Conservation (phyloP, 176 grass and related monocot genomes). For the Cenchrus purpureus region DNA sequence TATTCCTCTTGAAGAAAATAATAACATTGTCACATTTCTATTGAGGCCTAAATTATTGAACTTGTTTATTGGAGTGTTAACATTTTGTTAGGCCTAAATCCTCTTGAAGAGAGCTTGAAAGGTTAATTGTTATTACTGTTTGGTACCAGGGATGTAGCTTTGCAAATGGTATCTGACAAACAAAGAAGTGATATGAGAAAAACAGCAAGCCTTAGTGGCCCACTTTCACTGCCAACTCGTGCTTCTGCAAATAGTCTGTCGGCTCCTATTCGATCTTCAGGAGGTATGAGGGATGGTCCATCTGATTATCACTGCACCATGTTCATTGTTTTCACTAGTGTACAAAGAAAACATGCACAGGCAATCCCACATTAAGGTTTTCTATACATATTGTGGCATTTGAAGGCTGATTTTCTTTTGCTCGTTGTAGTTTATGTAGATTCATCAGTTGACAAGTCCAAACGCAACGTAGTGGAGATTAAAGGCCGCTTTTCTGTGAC, state of each 20-base stretch:
- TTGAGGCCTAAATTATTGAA: not conserved
- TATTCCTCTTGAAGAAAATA: not conserved
- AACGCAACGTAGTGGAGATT: conserved; percentile 92
- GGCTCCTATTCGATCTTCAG: conserved; percentile 93
- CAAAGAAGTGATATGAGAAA: conserved; percentile 71
- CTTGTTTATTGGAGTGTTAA: not conserved
- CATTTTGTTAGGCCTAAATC: not conserved
- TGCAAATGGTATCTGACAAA: conserved; percentile 59
- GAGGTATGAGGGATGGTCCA: conserved; percentile 55
- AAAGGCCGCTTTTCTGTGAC: conserved; percentile 99
- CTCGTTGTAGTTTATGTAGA: conserved; percentile 85
- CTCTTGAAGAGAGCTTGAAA: not conserved
- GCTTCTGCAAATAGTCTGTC: conserved; percentile 98
- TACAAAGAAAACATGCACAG: not conserved
- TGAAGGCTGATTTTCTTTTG: conserved; percentile 33
- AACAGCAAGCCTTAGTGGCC: conserved; percentile 89
- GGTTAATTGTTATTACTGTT: conserved; percentile 31
- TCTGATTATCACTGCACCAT: not conserved
- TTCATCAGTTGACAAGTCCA: conserved; percentile 84
- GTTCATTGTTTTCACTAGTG: not conserved
- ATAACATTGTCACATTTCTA: not conserved
- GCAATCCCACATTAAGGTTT: conserved; percentile 10
- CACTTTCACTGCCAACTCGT: conserved; percentile 93
- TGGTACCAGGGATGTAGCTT: conserved; percentile 61
- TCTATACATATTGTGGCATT: conserved; percentile 4